Base-by-base conservation (phyloP, 192 early-diverging fungal species). In the Spizellomyces punctatus region DNA sequence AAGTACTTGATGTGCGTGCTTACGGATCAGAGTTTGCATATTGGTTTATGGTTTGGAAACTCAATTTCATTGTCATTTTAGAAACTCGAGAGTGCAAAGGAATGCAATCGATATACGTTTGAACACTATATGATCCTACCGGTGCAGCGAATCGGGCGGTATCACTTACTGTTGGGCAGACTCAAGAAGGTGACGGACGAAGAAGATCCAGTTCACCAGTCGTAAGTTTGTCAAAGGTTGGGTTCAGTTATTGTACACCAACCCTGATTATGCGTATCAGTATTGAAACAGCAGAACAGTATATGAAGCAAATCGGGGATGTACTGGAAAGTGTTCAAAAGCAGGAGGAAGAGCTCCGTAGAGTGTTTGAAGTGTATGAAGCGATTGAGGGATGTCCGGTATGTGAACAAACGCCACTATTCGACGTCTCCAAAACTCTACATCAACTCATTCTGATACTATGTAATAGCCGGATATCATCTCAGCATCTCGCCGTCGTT, bases 221-320 rank as follows among this genome's bases (percentile, higher is more conserved):
- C 60, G 27, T 45, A 16, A 52, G 14, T 19, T 19, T 54, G 52
- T 3, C 17, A n/a, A 27, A n/a, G 10, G 7, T 63, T 6, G 3
- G 7, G 41, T n/a, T 45, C 19, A 48, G 5, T 54, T 54, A 1
- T 19, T 54, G 17, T 66, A 52, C 10, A 46, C 27, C 27, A 0
- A 3, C 0, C 27, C 27, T 64, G 47, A 21, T 14, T 36, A 68
- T 52, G 27, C 3, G 27, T 36, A 36, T 36, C 27, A 36, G 27
- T 4, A 64, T 76, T 21, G 63, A 76, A 58, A 70, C 68, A 2
- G 75, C 75, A 43, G 75, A 76, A 58, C 67, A 71, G 27, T 76
- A 76, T 57, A 76, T 76, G 75, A 76, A 76, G 57, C 67, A 76
- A 47, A 70, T 76, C 50, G 75, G 75, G 19, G 62, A 70, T 22